Evolutionary conservation across 1,284 basidiomycete genomes (phyloP).

Genomic region (Melampsora americana): DNA sequence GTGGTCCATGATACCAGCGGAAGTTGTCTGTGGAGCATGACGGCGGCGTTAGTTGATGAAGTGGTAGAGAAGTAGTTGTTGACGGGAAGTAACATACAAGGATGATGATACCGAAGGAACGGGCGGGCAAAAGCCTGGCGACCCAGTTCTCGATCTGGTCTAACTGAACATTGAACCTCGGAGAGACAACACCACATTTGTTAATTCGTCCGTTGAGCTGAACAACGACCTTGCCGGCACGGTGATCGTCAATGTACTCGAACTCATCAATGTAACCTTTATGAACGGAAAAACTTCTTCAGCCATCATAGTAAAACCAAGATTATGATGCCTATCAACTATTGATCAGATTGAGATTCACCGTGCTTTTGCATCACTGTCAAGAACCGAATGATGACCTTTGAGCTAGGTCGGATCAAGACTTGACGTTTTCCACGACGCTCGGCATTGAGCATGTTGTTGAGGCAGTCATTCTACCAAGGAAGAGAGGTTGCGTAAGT

Average conservation of each 20-base stretch:
- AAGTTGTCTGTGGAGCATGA: conserved; percentile 69
- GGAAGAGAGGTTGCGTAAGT: not conserved
- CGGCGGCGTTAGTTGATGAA: conserved; percentile 10
- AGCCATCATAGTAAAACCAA: not conserved
- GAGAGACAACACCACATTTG: conserved; percentile 96
- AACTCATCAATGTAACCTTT: conserved; percentile 98
- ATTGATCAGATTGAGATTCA: conserved; percentile 57
- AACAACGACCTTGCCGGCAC: conserved; percentile 95
- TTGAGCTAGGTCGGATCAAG: conserved; percentile 87
- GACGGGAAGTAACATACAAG: conserved; percentile 70
- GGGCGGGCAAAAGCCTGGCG: conserved; percentile 52
- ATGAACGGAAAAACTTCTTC: not conserved
- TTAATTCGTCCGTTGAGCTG: conserved; percentile 98
- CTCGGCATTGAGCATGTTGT: conserved; percentile 98
- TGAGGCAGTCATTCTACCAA: conserved; percentile 71
- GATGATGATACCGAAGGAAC: conserved; percentile 47
- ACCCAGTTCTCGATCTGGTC: conserved; percentile 84
- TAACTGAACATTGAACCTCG: conserved; percentile 93
- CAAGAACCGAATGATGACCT: conserved; percentile 93
- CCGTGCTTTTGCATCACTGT: conserved; percentile 97
- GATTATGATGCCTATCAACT: conserved; percentile 1
- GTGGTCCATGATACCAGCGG: conserved; percentile 97
- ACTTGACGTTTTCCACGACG: conserved; percentile 94
- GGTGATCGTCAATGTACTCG: conserved; percentile 99
- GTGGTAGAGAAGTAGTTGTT: conserved; percentile 63